A percentile compares a stretch with the other conserved stretches of the same genome.
phyloP scores from a whole-genome alignment of 2,329 filamentous ascomycete genomes.

The Dothiorella sarmentorum region DNA sequence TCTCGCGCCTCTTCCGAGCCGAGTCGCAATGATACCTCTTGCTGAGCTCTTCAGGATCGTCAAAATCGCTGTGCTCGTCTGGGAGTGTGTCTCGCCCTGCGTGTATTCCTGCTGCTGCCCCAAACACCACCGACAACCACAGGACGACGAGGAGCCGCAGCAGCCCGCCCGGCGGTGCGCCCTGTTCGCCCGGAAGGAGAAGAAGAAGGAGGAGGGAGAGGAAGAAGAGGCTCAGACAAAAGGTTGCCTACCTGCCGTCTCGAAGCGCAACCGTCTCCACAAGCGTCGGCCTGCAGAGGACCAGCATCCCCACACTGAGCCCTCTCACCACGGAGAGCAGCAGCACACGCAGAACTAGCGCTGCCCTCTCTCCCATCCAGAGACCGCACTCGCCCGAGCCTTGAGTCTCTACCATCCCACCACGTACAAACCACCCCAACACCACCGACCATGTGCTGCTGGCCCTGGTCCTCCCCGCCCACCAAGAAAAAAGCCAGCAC shows the following conservation, averaged over 20 bases:
- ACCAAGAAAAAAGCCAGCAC: background rate
- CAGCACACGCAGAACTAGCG: background rate
- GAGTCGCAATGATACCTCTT: slow-evolving; percentile 14
- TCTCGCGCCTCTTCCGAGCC: background rate
- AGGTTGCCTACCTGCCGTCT: background rate
- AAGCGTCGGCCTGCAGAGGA: background rate
- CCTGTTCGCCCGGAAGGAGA: background rate
- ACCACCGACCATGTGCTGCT: slow-evolving; percentile 1
- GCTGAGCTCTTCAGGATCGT: slow-evolving; percentile 10
- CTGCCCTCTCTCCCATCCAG: background rate
- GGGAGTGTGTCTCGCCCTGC: slow-evolving; percentile 14
- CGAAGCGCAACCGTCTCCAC: background rate
- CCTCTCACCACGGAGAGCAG: background rate
- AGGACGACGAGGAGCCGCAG: background rate
- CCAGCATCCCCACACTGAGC: background rate
- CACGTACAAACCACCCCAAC: background rate
- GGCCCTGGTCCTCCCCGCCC: background rate
- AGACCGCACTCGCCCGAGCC: background rate
- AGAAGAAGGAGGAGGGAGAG: background rate
- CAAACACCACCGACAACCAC: background rate
- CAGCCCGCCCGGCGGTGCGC: slow-evolving; percentile 6
- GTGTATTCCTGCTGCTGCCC: slow-evolving; percentile 10
- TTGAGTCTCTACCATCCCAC: background rate
- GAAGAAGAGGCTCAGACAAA: background rate
- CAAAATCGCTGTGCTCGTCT: slow-evolving; percentile 12